These are phyloP conservation scores for Andrographis paniculata DNA, from an alignment of 305 asterid genomes.

Conservation along the genomic window DNA sequence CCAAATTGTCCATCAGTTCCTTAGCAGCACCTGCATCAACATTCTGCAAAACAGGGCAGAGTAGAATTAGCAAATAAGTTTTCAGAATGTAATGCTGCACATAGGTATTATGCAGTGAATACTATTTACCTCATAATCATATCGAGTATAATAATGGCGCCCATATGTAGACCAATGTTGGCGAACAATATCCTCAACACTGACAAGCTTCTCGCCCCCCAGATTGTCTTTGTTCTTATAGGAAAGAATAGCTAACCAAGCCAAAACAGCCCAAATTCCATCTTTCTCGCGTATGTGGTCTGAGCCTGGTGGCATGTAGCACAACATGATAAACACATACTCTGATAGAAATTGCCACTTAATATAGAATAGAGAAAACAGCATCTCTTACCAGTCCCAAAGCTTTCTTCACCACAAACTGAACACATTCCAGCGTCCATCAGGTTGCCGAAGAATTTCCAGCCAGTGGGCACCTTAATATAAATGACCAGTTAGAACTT, in stretches of 20 bases:
- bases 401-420: slow-evolving; percentile 98
- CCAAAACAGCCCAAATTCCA: slow-evolving; percentile 99
- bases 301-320: slow-evolving; percentile 49
- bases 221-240: slow-evolving; percentile 75
- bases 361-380: not conserved
- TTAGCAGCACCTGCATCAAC: slow-evolving; percentile 87
- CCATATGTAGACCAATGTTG: slow-evolving; percentile 94
- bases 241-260: slow-evolving; percentile 91
- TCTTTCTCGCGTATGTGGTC: slow-evolving; percentile 98
- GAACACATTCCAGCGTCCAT: slow-evolving; percentile 99
- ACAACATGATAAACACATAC: not conserved
- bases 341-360: slow-evolving; percentile 1
- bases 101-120: slow-evolving; percentile 7
- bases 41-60: slow-evolving; percentile 44
- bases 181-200: slow-evolving; percentile 92
- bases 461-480: slow-evolving; percentile 92
- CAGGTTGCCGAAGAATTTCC: slow-evolving; percentile 98
- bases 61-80: too few relatives aligned
- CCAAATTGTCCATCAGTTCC: slow-evolving; percentile 88
- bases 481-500: slow-evolving; percentile 16
- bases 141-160: slow-evolving; percentile 96
- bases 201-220: slow-evolving; percentile 64
- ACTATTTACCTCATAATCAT: slow-evolving; percentile 84
- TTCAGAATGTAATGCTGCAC: too few relatives aligned
- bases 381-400: slow-evolving; percentile 75